Evolutionary conservation across 2,329 filamentous ascomycete genomes (phyloP), one percentile per base, ranked within the genome.

Genomic region (Bipolaris gigantea): DNA sequence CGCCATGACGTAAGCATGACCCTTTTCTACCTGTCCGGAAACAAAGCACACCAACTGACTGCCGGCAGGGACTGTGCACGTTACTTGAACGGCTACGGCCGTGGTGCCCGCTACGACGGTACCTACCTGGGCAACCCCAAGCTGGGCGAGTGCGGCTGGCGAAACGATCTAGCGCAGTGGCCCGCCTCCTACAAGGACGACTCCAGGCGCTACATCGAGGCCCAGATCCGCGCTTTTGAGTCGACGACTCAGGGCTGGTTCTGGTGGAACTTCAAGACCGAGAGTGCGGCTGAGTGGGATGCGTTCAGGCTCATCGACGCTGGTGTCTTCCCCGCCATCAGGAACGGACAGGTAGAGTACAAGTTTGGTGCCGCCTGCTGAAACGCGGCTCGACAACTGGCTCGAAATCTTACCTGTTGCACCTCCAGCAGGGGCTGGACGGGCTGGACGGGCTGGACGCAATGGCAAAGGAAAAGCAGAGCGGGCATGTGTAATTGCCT

Each of bases 101-200:
- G 83, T 39, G 85, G 85, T 11, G 79, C 85, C 8, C 79, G 87
- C 33, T 86, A 83, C 67, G 82, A 85, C 52, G 85, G 84, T 13
- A 80, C 79, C 2, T 83, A 78, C 60, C 68, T 75, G 0, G 78
- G 74, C 30, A 80, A 75, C 44, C 62, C 68, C 0, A 77, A 74
- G 48, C 75, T 85, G 21, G 84, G 83, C n/a, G 77, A 75, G 53
- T 89, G 86, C 69, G 73, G 65, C 3, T 78, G 74, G 56, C 82
- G 80, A 60, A 80, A 76, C 66, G 75, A 77, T 62, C 73, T 79
- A 23, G 76, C 76, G 16, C 74, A 78, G 16, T 84, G 85, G 74
- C 67, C 72, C 2, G 74, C 72, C 65, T 70, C 57, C 50, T 72
- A 70, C 56, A 80, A 77, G 53, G 75, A 77, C 25, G 77, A 83